Conservation (phyloP, 2,329 filamentous ascomycete genomes). For the Gremmenia infestans region DNA sequence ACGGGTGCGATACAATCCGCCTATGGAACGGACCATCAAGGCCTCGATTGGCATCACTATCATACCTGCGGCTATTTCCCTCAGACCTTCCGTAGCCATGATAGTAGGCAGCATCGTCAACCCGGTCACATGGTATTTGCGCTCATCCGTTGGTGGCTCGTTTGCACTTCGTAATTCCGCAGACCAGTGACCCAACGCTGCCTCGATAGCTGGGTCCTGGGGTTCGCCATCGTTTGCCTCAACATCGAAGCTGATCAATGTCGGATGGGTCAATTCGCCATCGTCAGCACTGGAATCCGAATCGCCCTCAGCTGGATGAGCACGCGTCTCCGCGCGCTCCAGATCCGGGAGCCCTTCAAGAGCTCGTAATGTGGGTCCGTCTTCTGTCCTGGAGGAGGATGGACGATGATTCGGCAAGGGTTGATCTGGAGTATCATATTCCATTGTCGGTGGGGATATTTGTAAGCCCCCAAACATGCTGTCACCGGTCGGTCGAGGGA, state of each 20-base stretch:
- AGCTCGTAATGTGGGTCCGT: conserved; percentile 27
- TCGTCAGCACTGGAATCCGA: conserved; percentile 29
- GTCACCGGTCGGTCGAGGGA: conserved; percentile 28
- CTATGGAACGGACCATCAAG: conserved; percentile 28
- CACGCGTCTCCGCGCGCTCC: conserved; percentile 12
- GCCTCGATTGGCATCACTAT: conserved; percentile 30
- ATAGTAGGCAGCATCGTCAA: conserved; percentile 31
- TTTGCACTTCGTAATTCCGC: conserved; percentile 32
- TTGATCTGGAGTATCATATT: conserved; percentile 23
- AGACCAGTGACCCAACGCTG: conserved; percentile 26
- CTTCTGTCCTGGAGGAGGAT: conserved; percentile 12
- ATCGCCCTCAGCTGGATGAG: conserved; percentile 11
- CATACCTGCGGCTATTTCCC: conserved; percentile 25
- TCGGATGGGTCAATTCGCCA: conserved; percentile 27
- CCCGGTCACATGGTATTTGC: conserved; percentile 29
- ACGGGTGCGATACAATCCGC: conserved; percentile 21
- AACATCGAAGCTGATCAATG: conserved; percentile 33
- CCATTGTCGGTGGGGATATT: conserved; percentile 14
- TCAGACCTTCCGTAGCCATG: conserved; percentile 29
- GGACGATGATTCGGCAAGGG: not conserved
- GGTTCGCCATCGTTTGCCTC: conserved; percentile 24
- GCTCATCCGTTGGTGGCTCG: conserved; percentile 20
- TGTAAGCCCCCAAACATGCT: conserved; percentile 24
- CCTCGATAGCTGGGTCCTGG: not conserved
- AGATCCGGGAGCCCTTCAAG: conserved; percentile 27